Conservation (phyloP, 2,329 filamentous ascomycete species). For the Colletotrichum plurivorum region DNA sequence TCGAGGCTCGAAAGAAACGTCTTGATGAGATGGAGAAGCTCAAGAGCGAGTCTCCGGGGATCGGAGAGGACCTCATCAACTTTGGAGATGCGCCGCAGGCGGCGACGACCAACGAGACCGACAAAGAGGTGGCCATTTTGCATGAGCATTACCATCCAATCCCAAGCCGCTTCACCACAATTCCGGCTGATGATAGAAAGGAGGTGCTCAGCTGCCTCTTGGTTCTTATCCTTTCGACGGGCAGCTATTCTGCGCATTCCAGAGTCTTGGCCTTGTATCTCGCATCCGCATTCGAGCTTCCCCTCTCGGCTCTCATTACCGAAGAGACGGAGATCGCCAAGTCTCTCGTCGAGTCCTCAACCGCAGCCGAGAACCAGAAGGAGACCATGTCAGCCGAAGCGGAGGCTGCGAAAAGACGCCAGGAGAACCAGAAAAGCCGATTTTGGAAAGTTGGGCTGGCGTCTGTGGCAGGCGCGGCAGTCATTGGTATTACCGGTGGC, state of each 20-base stretch:
- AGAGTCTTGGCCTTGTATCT: constrained; percentile 78
- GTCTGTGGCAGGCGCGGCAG: constrained; percentile 86
- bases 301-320: constrained; percentile 71
- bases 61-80: constrained; percentile 58
- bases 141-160: constrained; percentile 68
- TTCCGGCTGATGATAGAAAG: constrained; percentile 70
- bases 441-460: constrained; percentile 95
- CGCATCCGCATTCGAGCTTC: constrained; percentile 75
- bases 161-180: constrained; percentile 67
- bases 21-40: constrained; percentile 57
- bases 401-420: constrained; percentile 80
- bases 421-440: constrained; percentile 78
- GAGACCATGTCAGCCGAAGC: constrained; percentile 77
- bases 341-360: constrained; percentile 77
- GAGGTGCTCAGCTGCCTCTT: constrained; percentile 79
- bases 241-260: constrained; percentile 83
- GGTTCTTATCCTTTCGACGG: constrained; percentile 78
- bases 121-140: constrained; percentile 59
- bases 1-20: constrained; percentile 62
- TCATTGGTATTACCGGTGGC: constrained; percentile 93
- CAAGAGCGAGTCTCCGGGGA: constrained; percentile 51
- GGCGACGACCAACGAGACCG: constrained; percentile 48
- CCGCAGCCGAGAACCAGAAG: constrained; percentile 54
- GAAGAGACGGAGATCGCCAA: constrained; percentile 84
- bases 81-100: constrained; percentile 51